These are phyloP conservation scores for Bisporella sp. DNA, from an alignment of 2,329 filamentous ascomycete genomes.

Conservation along the genomic window DNA sequence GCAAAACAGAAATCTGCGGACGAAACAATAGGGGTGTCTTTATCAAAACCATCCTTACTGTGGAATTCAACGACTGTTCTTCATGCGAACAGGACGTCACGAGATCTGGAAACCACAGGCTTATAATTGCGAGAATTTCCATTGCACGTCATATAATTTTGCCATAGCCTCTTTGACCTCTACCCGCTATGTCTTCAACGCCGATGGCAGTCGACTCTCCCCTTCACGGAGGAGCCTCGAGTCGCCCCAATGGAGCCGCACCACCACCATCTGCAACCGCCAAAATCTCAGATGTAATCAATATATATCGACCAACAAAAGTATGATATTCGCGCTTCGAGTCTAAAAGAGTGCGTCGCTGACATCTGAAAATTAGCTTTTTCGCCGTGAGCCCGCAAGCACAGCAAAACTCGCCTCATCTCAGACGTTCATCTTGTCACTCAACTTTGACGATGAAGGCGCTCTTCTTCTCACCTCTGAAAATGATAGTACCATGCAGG, in stretches of 20 bases:
- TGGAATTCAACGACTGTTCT: no score
- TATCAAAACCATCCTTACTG: no score
- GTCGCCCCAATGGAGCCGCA: conserved; percentile 9
- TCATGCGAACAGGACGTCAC: no score
- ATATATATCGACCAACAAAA: conserved; percentile 72
- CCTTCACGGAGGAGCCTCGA: neutral
- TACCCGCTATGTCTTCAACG: conserved; percentile 21
- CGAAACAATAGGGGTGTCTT: no score
- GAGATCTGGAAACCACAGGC: no score
- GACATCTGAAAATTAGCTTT: conserved; percentile 38
- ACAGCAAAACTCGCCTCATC: conserved; percentile 18
- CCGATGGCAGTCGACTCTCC: conserved; percentile 28
- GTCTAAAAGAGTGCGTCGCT: conserved; percentile 4
- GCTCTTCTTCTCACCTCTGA: conserved; percentile 87
- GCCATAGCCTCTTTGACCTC: no score
- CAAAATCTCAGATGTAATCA: conserved; percentile 71
- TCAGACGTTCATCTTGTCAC: conserved; percentile 67
- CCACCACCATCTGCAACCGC: conserved; percentile 31
- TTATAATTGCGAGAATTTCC: no score
- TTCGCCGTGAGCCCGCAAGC: conserved; percentile 47
- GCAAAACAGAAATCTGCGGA: no score
- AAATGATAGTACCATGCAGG: conserved; percentile 90
- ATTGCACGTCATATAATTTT: no score
- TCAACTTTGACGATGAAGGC: conserved; percentile 95
- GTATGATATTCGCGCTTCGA: conserved; percentile 36